Percentiles rank a stretch among this genome's conserved stretches.
Conservation (phyloP, 169 alveolate genomes). For the Cryptosporidium baileyi region DNA sequence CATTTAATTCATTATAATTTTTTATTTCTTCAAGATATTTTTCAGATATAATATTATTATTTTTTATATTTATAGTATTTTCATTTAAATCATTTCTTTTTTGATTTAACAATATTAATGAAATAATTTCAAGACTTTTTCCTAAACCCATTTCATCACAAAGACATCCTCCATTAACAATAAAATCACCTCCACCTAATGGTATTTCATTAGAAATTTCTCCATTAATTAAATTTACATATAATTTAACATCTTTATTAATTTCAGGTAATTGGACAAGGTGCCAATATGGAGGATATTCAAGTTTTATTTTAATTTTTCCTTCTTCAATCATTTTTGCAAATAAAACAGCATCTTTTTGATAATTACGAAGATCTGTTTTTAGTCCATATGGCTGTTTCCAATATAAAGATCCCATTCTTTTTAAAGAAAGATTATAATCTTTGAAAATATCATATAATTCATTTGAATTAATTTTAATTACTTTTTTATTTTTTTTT, state of each 20-base stretch:
- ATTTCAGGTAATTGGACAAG: background rate
- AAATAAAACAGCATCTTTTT: constrained; percentile 58
- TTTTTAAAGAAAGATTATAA: background rate
- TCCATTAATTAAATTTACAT: constrained; percentile 16
- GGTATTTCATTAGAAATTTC: constrained; percentile 10
- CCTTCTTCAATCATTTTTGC: constrained; percentile 13
- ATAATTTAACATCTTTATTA: background rate
- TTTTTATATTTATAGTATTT: background rate
- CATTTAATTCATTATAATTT: background rate
- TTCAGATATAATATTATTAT: background rate
- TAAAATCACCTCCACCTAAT: constrained; percentile 42
- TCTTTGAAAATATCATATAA: constrained; percentile 24
- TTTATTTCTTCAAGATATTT: background rate
- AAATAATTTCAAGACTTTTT: constrained; percentile 47
- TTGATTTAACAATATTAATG: constrained; percentile 7
- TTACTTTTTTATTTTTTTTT: background rate
- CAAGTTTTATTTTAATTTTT: background rate
- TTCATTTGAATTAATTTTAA: constrained; percentile 30
- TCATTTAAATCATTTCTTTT: background rate
- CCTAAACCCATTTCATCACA: constrained; percentile 70
- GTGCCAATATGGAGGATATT: constrained; percentile 45
- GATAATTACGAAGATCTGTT: constrained; percentile 21
- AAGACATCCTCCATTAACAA: constrained; percentile 27
- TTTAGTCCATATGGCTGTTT: background rate
- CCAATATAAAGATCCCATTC: constrained; percentile 24